Evolutionary conservation across 208 protist genomes (phyloP).

Genomic region (Acanthamoeba sp.): DNA sequence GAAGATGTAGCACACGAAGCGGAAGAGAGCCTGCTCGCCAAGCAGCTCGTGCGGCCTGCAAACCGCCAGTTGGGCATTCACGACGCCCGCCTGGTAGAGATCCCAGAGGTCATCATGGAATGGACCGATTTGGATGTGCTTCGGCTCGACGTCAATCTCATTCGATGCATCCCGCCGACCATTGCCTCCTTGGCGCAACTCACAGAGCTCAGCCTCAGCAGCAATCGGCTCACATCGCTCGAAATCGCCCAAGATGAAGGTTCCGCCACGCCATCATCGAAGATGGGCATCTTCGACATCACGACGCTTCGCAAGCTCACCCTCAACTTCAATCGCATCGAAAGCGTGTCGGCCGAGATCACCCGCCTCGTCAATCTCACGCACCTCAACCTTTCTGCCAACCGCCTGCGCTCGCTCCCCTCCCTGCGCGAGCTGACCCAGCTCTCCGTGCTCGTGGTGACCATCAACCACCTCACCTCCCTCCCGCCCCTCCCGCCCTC

Average conservation of each 20-base stretch:
- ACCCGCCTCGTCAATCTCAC: conserved; percentile 20
- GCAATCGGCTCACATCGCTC: conserved; percentile 3
- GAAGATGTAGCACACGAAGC: neutral
- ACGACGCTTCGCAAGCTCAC: neutral
- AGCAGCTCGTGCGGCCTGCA: neutral
- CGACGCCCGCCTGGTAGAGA: neutral
- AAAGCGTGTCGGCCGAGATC: neutral
- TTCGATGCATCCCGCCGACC: neutral
- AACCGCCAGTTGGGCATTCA: neutral
- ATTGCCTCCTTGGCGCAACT: neutral
- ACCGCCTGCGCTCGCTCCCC: neutral
- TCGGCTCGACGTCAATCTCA: conserved; percentile 21
- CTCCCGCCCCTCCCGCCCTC: neutral
- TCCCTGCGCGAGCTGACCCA: neutral
- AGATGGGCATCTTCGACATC: neutral
- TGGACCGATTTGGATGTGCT: conserved; percentile 12
- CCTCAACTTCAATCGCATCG: neutral
- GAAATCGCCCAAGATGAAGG: neutral
- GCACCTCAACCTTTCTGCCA: conserved; percentile 2
- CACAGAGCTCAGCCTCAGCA: neutral
- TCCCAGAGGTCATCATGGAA: neutral
- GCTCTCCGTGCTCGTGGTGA: neutral
- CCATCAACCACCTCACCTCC: neutral
- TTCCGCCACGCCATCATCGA: neutral
- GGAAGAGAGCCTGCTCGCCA: neutral